These are phyloP conservation scores for Pseudisothecium myosuroides DNA, from an alignment of 225 moss, liverwort and hornwort species.

Conservation along the genomic window DNA sequence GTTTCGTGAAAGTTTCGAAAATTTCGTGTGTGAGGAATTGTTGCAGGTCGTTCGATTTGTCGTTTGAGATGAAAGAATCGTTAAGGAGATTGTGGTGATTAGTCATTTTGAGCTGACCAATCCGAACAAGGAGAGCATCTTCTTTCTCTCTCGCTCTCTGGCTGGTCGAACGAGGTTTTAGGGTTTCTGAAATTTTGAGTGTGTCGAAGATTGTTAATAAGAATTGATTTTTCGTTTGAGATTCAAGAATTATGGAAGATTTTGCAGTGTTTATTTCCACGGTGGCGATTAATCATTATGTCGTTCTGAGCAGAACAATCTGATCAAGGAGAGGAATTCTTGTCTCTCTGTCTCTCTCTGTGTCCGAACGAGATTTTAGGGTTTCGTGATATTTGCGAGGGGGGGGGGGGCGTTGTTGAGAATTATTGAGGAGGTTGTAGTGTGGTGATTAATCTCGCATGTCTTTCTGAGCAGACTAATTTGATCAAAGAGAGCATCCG, in stretches of 20 bases:
- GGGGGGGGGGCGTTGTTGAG: background rate
- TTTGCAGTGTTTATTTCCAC: background rate
- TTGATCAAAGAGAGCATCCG: slow-evolving; percentile 98
- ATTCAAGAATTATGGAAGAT: background rate
- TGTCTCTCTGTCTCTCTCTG: background rate
- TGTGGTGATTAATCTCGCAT: background rate
- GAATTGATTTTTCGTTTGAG: background rate
- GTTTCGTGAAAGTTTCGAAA: background rate
- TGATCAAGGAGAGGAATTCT: slow-evolving; percentile 66
- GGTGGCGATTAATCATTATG: background rate
- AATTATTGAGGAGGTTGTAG: background rate
- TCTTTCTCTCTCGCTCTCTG: background rate
- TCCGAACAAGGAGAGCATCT: slow-evolving; percentile 64
- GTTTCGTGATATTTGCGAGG: background rate
- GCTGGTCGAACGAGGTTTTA: background rate
- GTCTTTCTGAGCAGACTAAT: slow-evolving; percentile 52
- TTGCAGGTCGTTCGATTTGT: background rate
- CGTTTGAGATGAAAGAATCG: background rate
- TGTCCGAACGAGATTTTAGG: background rate
- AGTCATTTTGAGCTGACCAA: slow-evolving; percentile 24
- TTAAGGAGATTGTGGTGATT: background rate
- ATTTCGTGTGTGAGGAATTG: background rate
- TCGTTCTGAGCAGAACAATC: slow-evolving; percentile 24
- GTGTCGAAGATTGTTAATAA: background rate
- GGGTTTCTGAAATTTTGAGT: background rate